Base-by-base conservation (phyloP, 2,329 filamentous ascomycete species). In the Furcasterigmium sp. region DNA sequence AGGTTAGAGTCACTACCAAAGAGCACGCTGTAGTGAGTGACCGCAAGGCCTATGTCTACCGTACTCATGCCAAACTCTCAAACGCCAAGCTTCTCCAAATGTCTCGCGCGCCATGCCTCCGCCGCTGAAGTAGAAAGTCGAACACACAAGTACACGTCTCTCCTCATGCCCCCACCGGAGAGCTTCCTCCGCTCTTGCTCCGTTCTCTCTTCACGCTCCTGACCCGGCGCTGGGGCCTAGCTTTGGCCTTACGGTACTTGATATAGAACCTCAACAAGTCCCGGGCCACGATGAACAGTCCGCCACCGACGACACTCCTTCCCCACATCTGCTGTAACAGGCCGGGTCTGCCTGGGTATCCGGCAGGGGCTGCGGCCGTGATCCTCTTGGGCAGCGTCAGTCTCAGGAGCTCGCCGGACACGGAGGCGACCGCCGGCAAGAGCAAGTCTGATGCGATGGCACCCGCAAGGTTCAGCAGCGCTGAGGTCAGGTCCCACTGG, bases 311-410 rank as follows among this genome's bases (percentile, higher is more conserved):
- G 3, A 98, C 71, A 56, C 87, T 96, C 44, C 93, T 76, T 1
- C 90, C 93, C 89, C 93, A 97, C 46, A 84, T 81, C 53, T 86
- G 80, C 57, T 93, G 87, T 25, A 98, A 62, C 20, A 97, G 70
- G 0, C 86, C 84, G 0, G 78, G 78, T 35, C 32, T 35, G 32
- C 3, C 76, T 69, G 28, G 70, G 59, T 34, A 50, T 48, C 8
- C 54, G 46, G 9, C 57, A 49, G 4, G 23, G 19, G 6, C 10
- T 21, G 32, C 63, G 0, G 68, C 66, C 9, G 84, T 81, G 82
- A 86, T 90, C 4, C 78, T 67, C 28, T 68, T 68, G 0, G 91
- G 91, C 1, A 95, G 69, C 0, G 77, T 63, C 10, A 79, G 60
- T 13, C 84, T 81, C 26, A 97, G 70, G 1, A 89, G 56, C 54